Conservation (phyloP, 1,139 yeast genomes). For the Nakaseomyces kungkrabaensis region DNA sequence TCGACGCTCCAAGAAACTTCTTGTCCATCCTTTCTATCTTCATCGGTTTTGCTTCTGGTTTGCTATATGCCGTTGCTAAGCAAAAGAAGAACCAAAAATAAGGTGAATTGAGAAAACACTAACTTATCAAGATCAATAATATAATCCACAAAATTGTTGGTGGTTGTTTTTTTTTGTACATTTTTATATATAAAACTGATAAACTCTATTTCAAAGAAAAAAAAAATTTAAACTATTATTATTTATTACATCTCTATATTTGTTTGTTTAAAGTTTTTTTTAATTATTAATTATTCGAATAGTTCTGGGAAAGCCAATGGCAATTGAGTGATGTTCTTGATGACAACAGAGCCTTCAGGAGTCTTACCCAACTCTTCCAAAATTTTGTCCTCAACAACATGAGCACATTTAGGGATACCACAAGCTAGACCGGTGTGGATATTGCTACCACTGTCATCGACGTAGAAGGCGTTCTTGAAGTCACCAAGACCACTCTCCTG, state of each 20-base stretch:
- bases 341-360: constrained; percentile 36
- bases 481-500: constrained; percentile 48
- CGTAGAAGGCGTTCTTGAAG: constrained; percentile 47
- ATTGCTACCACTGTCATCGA: constrained; percentile 78
- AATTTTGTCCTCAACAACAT: constrained; percentile 34
- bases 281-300: constrained; percentile 21
- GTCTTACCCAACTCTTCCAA: constrained; percentile 30
- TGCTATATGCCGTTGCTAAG: constrained; percentile 90
- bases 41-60: constrained; percentile 88
- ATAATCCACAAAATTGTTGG: too few relatives aligned
- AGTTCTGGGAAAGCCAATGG: constrained; percentile 41
- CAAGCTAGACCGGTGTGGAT: constrained; percentile 35
- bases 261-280: background rate
- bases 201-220: constrained; percentile 24
- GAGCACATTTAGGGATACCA: constrained; percentile 37
- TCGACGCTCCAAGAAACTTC: constrained; percentile 90
- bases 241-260: too few relatives aligned
- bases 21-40: constrained; percentile 83
- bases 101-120: background rate
- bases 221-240: constrained; percentile 23
- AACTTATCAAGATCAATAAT: too few relatives aligned
- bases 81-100: constrained; percentile 46
- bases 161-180: background rate
- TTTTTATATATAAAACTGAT: background rate
- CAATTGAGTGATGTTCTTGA: constrained; percentile 40